phyloP scores from a whole-genome alignment of 2,329 filamentous ascomycete species.

The Plenodomus tracheiphilus region DNA sequence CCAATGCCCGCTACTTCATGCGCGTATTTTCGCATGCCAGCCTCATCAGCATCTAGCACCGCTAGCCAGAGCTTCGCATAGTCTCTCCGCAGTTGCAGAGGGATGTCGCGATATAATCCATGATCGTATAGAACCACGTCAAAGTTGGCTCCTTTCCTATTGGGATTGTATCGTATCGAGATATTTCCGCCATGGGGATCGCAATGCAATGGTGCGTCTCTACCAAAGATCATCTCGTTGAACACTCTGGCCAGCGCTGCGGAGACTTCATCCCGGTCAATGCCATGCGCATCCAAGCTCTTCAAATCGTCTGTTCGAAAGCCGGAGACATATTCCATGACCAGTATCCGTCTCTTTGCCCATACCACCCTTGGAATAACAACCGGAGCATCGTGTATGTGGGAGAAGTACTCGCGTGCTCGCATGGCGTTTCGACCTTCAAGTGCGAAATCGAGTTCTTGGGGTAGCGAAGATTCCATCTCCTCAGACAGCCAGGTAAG shows the following conservation, averaged over 20 bases:
- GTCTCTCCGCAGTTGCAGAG: conserved; percentile 72
- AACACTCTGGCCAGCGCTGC: conserved; percentile 89
- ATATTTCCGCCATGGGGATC: conserved; percentile 97
- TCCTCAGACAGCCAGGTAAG: conserved; percentile 93
- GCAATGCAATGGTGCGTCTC: conserved; percentile 86
- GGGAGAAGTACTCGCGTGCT: conserved; percentile 78
- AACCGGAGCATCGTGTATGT: conserved; percentile 74
- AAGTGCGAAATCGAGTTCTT: conserved; percentile 85
- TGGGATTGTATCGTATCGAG: conserved; percentile 78
- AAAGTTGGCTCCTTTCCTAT: conserved; percentile 70
- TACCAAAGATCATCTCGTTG: conserved; percentile 99
- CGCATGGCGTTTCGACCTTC: conserved; percentile 84
- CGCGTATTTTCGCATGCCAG: conserved; percentile 83
- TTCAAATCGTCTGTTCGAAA: conserved; percentile 84
- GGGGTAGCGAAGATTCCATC: conserved; percentile 87
- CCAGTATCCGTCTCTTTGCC: conserved; percentile 84
- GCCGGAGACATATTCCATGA: conserved; percentile 93
- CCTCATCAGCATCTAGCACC: conserved; percentile 86
- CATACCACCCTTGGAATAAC: conserved; percentile 88
- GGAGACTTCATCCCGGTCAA: conserved; percentile 94
- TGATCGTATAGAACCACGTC: conserved; percentile 97
- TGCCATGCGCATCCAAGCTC: conserved; percentile 81
- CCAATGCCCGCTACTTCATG: conserved; percentile 85
- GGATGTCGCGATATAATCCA: conserved; percentile 92
- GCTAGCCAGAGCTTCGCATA: conserved; percentile 98